Evolutionary conservation across 192 early-diverging fungal species (phyloP), one percentile per base, ranked within the genome.

Genomic region (Coemansia sp.): DNA sequence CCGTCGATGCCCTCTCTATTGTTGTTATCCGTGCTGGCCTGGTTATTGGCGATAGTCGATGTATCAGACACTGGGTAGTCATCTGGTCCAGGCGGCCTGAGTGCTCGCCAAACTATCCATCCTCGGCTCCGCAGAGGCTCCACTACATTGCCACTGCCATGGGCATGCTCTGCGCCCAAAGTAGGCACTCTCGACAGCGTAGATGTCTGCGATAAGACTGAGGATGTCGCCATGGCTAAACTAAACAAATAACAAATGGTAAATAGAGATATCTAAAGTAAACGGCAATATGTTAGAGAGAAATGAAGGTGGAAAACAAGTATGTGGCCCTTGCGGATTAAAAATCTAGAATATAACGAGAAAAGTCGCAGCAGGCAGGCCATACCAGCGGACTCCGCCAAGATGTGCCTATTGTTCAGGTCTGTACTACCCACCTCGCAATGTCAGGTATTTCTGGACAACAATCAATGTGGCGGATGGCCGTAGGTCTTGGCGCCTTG

Each of bases 401-500:
- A 41, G 57, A 58, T 4, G 12, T 14, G 36, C 15, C 59, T 62
- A 57, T 57, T 57, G 53, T 57, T 34, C 53, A 5, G 3, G 53
- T 1, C 5, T 11, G 29, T 17, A 32, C 48, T 51, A 23, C 8
- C 48, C 48, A 23, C 48, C 27, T 53, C 9, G 21, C 51, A 11
- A 19, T 14, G 25, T 4, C 51, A 29, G 51, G 51, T 57, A 57
- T 57, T 57, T 57, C 27, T 57, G 53, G 53, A n/a, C 32, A 23
- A 57, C 53, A 57, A 57, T 57, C 8, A 1, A 32, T 31, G 29
- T 31, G 53, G 51, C 51, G 51, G 51, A 9, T 0, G 51, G 10
- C 27, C 17, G 51, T 34, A 32, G 12, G 53, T 34, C 53, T 57
- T 57, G 53, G 53, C 53, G 53, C 27, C 53, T 57, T 57, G 53